phyloP scores from a whole-genome alignment of 345 rosid species.

The Citrus inodora region DNA sequence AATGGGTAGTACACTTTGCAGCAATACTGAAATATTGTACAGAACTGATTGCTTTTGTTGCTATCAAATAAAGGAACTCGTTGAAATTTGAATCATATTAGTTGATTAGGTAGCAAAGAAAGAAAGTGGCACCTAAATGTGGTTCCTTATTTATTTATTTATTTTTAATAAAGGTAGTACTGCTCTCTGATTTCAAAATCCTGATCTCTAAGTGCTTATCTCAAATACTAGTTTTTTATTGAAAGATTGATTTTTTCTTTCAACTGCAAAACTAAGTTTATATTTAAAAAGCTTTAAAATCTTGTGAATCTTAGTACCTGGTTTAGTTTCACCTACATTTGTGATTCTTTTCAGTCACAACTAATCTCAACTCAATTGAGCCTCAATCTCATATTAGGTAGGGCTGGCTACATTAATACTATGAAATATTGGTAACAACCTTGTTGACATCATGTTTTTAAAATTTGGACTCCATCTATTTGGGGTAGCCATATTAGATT shows the following conservation, averaged over 20 bases:
- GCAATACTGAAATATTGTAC: not conserved
- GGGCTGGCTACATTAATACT: not conserved
- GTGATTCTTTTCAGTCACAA: not conserved
- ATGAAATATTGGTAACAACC: not conserved
- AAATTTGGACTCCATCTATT: not conserved
- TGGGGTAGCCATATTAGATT: not conserved
- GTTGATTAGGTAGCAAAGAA: not conserved
- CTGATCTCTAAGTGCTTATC: not conserved
- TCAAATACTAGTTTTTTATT: not conserved
- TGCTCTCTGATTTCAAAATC: not conserved
- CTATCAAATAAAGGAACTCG: not conserved
- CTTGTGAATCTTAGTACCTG: not conserved
- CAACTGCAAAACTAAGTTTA: not conserved
- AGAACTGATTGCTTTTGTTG: conserved; percentile 1
- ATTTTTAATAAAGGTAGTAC: not conserved
- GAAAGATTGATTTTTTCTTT: not conserved
- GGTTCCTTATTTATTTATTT: not conserved
- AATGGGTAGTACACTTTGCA: not conserved
- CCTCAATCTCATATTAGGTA: not conserved
- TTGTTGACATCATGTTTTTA: not conserved
- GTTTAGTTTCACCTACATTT: not conserved
- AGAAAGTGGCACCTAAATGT: not conserved
- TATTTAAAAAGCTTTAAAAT: not conserved
- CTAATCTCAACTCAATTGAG: not conserved
- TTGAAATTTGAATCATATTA: not conserved